Percentiles rank a stretch among this genome's conserved stretches.
These are phyloP conservation scores for Dryas octopetala DNA, from an alignment of 306 rosid species.

Conservation along the genomic window DNA sequence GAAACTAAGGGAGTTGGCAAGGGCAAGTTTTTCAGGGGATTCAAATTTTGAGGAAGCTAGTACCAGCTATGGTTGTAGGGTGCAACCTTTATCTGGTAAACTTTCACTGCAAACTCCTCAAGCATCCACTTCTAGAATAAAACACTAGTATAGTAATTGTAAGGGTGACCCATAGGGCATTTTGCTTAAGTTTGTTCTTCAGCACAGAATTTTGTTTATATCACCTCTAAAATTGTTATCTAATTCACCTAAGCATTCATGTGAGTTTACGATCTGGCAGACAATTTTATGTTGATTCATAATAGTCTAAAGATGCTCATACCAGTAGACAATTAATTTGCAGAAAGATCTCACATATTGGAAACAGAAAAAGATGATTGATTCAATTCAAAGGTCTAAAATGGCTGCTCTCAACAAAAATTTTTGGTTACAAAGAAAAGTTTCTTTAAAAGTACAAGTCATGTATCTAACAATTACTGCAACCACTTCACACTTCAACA, in stretches of 20 bases:
- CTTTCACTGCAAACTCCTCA: not conserved
- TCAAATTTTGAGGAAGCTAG: slow-evolving; percentile 44
- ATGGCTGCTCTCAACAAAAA: not conserved
- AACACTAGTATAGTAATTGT: not conserved
- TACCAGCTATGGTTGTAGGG: slow-evolving; percentile 41
- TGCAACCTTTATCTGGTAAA: slow-evolving; percentile 16
- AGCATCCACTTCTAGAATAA: slow-evolving; percentile 3
- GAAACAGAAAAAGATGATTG: slow-evolving; percentile 1
- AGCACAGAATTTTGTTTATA: not conserved
- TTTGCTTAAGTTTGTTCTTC: not conserved
- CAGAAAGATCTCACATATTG: not conserved
- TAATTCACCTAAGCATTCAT: not conserved
- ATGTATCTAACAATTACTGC: not conserved
- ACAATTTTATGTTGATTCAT: not conserved
- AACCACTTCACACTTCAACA: not conserved
- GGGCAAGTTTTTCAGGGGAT: slow-evolving; percentile 55
- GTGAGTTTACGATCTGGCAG: not conserved
- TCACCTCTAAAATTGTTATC: too few species aligned
- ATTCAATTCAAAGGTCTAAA: not conserved
- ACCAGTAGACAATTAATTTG: not conserved
- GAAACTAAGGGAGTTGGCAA: slow-evolving; percentile 59
- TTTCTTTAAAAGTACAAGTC: not conserved
- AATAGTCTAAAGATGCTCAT: not conserved
- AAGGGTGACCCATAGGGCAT: not conserved
- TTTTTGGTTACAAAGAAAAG: not conserved